Evolutionary conservation across 345 rosid species (phyloP), one percentile per base, ranked within the genome.

Genomic region (Iberis pinnata): DNA sequence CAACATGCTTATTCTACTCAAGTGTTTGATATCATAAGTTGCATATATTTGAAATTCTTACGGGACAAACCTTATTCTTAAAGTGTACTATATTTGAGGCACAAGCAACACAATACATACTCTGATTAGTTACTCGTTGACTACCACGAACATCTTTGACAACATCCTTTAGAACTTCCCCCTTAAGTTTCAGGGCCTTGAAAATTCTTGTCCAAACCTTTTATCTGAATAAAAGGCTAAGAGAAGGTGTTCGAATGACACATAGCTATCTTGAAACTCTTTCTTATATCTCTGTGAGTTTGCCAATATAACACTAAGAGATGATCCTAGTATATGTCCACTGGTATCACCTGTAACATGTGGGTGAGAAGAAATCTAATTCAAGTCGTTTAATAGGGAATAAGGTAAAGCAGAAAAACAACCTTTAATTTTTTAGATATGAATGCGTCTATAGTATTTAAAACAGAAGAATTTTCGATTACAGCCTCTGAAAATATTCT

Each of bases 91-190:
- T n/a, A n/a, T n/a, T n/a, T n/a, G n/a, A n/a, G n/a, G n/a, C n/a
- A n/a, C n/a, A n/a, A n/a, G n/a, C n/a, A n/a, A n/a, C n/a, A n/a
- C n/a, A n/a, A n/a, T n/a, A n/a, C n/a, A n/a, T 83, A 88, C 95
- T 76, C 63, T 81, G 98, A 82, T 80, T 88, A 25, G 95, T 85
- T 40, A 92, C 98, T 58, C 85, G 72, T 51, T 92, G 98, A 69
- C 78, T 78, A 64, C 97, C 95, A 38, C 76, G 84, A 12, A 88
- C 86, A 65, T 78, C 88, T 76, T 66, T 43, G 38, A 85, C 61
- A 11, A 83, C 90, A 20, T 78, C 83, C 73, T 71, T 83, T 58
- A 88, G 65, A 9, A 76, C 80, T 70, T 77, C 68, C 68, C 81
- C 93, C 29, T 52, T 70, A 16, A 88, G 80, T 58, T 76, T 75